phyloP scores from a whole-genome alignment of 345 rosid species.

The Ceriops zippeliana region DNA sequence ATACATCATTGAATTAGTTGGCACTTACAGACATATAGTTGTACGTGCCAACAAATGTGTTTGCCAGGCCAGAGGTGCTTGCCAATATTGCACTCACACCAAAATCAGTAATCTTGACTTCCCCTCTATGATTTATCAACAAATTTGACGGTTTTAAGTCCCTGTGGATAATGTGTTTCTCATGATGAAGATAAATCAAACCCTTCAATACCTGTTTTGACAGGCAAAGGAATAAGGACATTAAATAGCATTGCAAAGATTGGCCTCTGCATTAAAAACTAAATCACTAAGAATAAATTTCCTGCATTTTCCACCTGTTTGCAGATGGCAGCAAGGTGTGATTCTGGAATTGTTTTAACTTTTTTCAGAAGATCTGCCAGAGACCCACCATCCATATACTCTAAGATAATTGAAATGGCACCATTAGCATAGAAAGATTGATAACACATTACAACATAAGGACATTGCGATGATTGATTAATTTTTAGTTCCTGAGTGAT shows the following conservation, averaged over 20 bases:
- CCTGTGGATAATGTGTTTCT: slow-evolving; percentile 80
- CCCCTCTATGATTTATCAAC: slow-evolving; percentile 87
- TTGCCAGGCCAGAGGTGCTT: slow-evolving; percentile 73
- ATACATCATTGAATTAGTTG: not conserved
- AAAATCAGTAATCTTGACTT: slow-evolving; percentile 92
- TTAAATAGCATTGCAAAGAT: not conserved
- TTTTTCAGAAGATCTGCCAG: slow-evolving; percentile 71
- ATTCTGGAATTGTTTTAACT: slow-evolving; percentile 67
- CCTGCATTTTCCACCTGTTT: slow-evolving; percentile 57
- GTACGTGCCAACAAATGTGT: slow-evolving; percentile 78
- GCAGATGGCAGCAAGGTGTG: slow-evolving; percentile 67
- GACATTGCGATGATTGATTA: slow-evolving; percentile 76
- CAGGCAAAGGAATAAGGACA: slow-evolving; percentile 11
- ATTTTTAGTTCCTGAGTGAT: slow-evolving; percentile 79
- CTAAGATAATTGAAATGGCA: slow-evolving; percentile 72
- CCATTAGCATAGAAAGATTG: slow-evolving; percentile 82
- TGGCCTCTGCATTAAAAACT: not conserved
- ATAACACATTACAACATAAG: slow-evolving; percentile 73
- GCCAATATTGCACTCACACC: slow-evolving; percentile 89
- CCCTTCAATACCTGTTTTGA: slow-evolving; percentile 69
- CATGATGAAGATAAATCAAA: slow-evolving; percentile 76
- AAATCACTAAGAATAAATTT: not conserved
- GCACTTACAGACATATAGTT: slow-evolving; percentile 88
- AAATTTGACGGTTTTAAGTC: slow-evolving; percentile 84
- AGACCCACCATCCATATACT: slow-evolving; percentile 94